Conservation (phyloP, 2,329 filamentous ascomycete genomes). For the Ophiocordyceps robertsii region DNA sequence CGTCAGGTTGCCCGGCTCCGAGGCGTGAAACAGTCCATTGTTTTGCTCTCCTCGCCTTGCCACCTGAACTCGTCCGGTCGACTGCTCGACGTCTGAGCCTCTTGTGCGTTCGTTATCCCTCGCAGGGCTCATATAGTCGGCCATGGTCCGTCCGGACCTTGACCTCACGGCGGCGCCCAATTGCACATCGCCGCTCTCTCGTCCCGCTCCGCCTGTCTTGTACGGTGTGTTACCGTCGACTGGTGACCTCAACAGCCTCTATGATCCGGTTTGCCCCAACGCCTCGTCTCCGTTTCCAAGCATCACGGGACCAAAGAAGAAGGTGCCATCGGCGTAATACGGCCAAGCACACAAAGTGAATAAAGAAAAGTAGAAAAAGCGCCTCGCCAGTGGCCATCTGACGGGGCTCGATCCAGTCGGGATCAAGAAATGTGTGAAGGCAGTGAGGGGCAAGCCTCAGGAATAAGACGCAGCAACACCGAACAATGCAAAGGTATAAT, state of each 20-base stretch:
- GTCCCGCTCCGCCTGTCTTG: too few species aligned
- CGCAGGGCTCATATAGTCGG: too few species aligned
- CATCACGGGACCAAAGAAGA: constrained; percentile 1
- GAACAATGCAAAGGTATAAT: constrained; percentile 11
- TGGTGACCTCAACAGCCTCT: constrained; percentile 3
- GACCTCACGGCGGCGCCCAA: too few species aligned
- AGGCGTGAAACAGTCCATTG: too few species aligned
- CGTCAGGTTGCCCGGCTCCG: too few species aligned
- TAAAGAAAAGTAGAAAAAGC: background rate
- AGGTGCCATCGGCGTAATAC: constrained; percentile 1
- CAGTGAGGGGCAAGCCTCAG: constrained; percentile 3
- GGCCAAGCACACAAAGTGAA: background rate
- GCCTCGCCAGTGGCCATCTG: background rate
- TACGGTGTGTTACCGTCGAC: background rate
- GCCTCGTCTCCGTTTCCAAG: constrained; percentile 6
- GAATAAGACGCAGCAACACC: constrained; percentile 11
- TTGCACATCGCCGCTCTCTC: too few species aligned
- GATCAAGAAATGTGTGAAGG: background rate
- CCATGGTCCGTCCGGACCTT: too few species aligned
- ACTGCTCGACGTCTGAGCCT: too few species aligned
- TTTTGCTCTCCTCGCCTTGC: too few species aligned
- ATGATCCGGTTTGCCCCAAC: constrained; percentile 3
- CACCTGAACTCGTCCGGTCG: too few species aligned
- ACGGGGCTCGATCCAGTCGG: background rate
- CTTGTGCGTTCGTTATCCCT: too few species aligned